Base-by-base conservation (phyloP, 495 filamentous ascomycete genomes). In the Rostrohypoxylon terebratum region DNA sequence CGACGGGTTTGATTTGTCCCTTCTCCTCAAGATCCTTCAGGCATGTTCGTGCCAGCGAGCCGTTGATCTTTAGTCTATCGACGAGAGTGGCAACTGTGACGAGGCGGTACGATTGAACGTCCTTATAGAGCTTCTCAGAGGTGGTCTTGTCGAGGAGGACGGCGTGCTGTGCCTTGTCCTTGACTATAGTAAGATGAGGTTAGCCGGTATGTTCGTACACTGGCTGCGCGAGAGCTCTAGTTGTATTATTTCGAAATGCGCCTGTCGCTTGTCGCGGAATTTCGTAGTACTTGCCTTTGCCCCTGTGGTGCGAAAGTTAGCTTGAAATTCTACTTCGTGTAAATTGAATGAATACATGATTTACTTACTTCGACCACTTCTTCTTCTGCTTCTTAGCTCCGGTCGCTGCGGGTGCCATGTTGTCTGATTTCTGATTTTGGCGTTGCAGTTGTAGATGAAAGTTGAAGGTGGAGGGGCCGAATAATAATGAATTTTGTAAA, bases 131-230 rank as follows among this genome's bases (percentile, higher is more conserved):
- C 88, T 93, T 94, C 83, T 94, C 93, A 44, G 91, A 92, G 63
- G 90, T 94, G 79, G 88, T 83, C 79, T 94, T 87, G 79, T 92
- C 92, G 77, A 94, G 87, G 61, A 93, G 84, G 80, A 94, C 87
- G 63, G 93, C 93, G 89, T 99, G 96, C 84, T 98, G 92, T 83
- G 96, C 95, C 93, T 99, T 99, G 90, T 99, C 96, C 94, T 99
- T 99, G 87, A 99, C 96, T 97, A 78, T 77, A 69, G 57, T 54
- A 69, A 81, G 63, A 36, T 57, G 31, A 55, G 10, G 72, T 76
- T 63, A 81, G 76, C 42, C 21, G 40, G 20, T 55, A 63, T 66
- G 68, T 66, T 66, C 23, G 36, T 31, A 34, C 20, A 44, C 54
- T 60, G 53, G 51, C 59, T 63, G 62, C 14, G 65, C 34, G 53